Percentiles rank a stretch among this genome's conserved stretches.
Conservation (phyloP, 2,329 filamentous ascomycete genomes). For the Colletotrichum navitas region DNA sequence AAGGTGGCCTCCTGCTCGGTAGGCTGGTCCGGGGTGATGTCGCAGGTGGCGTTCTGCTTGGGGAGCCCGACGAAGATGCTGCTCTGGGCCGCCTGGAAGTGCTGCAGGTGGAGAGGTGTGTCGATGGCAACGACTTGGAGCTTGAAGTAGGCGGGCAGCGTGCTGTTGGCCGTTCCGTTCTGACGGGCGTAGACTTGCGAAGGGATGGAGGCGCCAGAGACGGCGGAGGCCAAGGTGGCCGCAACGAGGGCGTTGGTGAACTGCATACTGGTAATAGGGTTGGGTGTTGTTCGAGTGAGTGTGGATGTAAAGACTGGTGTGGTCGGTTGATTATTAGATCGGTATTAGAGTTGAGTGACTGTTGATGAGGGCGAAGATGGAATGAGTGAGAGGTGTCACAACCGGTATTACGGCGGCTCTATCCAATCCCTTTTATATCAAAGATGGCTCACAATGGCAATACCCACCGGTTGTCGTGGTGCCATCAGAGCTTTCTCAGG, state of each 20-base stretch:
- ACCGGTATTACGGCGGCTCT: neutral
- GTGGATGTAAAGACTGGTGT: slow-evolving; percentile 28
- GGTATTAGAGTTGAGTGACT: neutral
- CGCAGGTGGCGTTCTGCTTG: slow-evolving; percentile 63
- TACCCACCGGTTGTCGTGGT: slow-evolving; percentile 4
- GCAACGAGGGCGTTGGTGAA: slow-evolving; percentile 43
- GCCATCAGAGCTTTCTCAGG: slow-evolving; percentile 13
- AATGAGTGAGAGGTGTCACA: neutral
- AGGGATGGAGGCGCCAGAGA: slow-evolving; percentile 36
- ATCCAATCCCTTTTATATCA: slow-evolving; percentile 15
- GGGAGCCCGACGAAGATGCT: slow-evolving; percentile 59
- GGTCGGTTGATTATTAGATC: slow-evolving; percentile 27
- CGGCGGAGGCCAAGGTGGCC: slow-evolving; percentile 47
- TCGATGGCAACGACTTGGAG: slow-evolving; percentile 64
- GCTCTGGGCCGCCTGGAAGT: slow-evolving; percentile 58
- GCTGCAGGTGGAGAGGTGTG: slow-evolving; percentile 60
- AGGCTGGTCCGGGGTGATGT: slow-evolving; percentile 47
- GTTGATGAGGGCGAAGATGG: neutral
- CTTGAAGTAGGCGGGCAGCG: slow-evolving; percentile 54
- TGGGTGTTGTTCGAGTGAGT: neutral
- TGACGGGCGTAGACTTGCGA: neutral
- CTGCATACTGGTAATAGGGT: slow-evolving; percentile 39
- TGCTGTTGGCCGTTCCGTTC: slow-evolving; percentile 44
- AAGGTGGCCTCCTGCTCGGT: slow-evolving; percentile 62
- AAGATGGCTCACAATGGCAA: slow-evolving; percentile 5